These are phyloP conservation scores for Adansonia madagascariensis DNA, from an alignment of 441 rosid species.

Conservation along the genomic window DNA sequence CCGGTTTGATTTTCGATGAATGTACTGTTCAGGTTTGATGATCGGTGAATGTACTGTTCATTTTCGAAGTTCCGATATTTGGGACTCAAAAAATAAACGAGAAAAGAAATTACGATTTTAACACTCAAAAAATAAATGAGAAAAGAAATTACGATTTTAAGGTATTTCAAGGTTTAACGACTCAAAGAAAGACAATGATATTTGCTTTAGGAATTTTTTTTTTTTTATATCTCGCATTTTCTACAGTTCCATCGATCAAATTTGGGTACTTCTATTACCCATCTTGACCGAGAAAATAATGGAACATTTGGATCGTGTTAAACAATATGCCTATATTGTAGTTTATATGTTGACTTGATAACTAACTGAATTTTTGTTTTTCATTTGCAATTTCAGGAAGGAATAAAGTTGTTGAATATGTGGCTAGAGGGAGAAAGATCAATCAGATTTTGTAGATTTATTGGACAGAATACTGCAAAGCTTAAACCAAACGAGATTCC, in stretches of 20 bases:
- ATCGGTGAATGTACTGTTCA: neutral
- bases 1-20: neutral
- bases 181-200: neutral
- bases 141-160: neutral
- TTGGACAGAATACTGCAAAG: slow-evolving; percentile 67
- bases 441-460: slow-evolving; percentile 61
- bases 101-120: neutral
- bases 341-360: neutral
- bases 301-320: neutral
- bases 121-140: neutral
- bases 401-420: slow-evolving; percentile 76
- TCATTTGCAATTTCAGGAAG: slow-evolving; percentile 53
- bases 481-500: slow-evolving; percentile 73
- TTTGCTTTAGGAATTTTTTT: neutral
- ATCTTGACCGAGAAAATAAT: neutral
- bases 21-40: neutral
- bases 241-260: neutral
- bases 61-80: neutral
- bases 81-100: neutral
- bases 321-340: neutral
- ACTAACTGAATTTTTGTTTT: neutral
- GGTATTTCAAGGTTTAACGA: neutral
- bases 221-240: neutral
- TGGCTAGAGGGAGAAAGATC: slow-evolving; percentile 88
- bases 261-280: neutral